Base-by-base conservation (phyloP, 2,329 filamentous ascomycete species). In the Aspergillus sp. region DNA sequence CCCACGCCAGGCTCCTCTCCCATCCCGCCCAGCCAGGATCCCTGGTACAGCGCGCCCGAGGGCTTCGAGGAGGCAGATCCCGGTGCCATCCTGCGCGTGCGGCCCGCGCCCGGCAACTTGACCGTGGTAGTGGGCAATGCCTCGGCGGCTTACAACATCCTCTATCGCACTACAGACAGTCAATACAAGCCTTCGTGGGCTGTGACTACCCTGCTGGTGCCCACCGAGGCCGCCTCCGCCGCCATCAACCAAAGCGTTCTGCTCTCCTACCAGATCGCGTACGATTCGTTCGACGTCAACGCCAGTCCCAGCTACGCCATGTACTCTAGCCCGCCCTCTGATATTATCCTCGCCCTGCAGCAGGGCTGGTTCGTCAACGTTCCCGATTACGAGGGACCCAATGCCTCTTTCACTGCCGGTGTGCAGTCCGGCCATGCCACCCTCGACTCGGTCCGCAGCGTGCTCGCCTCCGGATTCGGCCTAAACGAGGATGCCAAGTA, bases 371-470 rank as follows among this genome's bases (percentile, higher is more conserved):
- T 77, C 45, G 78, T 84, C 25, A 78, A 76, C 50, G 71, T 79
- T 7, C 79, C 81, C 0, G 82, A 84, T 64, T 80, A 76, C 53
- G 76, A 81, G 62, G 79, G 79, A 0, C 79, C 79, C 1, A 64
- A 67, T 5, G 81, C 78, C 1, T 71, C 75, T 15, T 82, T 79
- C 62, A 68, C 72, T 0, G 74, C 76, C 0, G 78, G 78, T 1
- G 69, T 79, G 2, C 69, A 76, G 53, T 72, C 74, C 1, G 80
- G 79, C 28, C 76, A 81, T 47, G 77, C 78, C 0, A 79, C 76
- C 4, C 64, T 81, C 5, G 77, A 82, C 66, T 72, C 72, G 0
- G 67, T 80, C 1, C 76, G 80, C 8, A 78, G 78, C 12, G 72
- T 78, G 0, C 67, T 79, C 10, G 55, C 45, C 30, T 60, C 76